phyloP scores from a whole-genome alignment of 768 basidiomycete genomes.

The Piloderma croceum region DNA sequence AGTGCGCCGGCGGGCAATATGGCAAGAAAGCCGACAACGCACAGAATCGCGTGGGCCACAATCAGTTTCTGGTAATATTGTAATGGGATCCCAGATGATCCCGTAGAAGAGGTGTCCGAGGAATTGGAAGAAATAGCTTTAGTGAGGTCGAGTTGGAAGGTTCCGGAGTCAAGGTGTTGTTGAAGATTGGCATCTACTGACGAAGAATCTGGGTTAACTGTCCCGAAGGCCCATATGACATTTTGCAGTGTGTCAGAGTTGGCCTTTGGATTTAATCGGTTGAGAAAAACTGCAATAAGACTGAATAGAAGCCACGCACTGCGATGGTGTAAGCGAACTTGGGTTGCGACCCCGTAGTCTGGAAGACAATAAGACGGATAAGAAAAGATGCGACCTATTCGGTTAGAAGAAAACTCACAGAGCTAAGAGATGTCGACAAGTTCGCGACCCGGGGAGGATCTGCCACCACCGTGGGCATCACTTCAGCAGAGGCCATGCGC shows the following conservation, averaged over 20 bases:
- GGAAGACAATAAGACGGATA: slow-evolving; percentile 12
- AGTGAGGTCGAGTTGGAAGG: slow-evolving; percentile 42
- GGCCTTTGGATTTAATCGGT: slow-evolving; percentile 26
- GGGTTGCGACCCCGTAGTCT: slow-evolving; percentile 39
- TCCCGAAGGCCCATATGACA: slow-evolving; percentile 59
- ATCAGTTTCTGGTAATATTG: slow-evolving; percentile 44
- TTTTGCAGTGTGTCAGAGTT: slow-evolving; percentile 34
- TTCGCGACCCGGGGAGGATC: slow-evolving; percentile 50
- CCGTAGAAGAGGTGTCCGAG: neutral
- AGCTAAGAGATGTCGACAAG: slow-evolving; percentile 28
- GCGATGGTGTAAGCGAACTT: slow-evolving; percentile 48
- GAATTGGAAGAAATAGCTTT: slow-evolving; percentile 26
- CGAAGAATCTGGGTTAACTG: slow-evolving; percentile 40
- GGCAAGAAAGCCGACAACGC: slow-evolving; percentile 44
- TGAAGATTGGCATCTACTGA: slow-evolving; percentile 39
- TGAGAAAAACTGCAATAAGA: neutral
- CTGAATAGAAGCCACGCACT: slow-evolving; percentile 26
- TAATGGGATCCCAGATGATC: slow-evolving; percentile 30
- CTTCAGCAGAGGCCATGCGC: slow-evolving; percentile 44
- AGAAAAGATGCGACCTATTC: too few relatives aligned
- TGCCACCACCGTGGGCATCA: slow-evolving; percentile 51
- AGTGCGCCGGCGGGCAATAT: slow-evolving; percentile 50
- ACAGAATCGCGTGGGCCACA: slow-evolving; percentile 50
- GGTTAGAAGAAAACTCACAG: slow-evolving; percentile 30
- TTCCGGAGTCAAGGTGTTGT: slow-evolving; percentile 44